Percentiles rank a stretch among this genome's conserved stretches.
phyloP scores from a whole-genome alignment of 352 stramenopile species.

The Pythium folliculosum region DNA sequence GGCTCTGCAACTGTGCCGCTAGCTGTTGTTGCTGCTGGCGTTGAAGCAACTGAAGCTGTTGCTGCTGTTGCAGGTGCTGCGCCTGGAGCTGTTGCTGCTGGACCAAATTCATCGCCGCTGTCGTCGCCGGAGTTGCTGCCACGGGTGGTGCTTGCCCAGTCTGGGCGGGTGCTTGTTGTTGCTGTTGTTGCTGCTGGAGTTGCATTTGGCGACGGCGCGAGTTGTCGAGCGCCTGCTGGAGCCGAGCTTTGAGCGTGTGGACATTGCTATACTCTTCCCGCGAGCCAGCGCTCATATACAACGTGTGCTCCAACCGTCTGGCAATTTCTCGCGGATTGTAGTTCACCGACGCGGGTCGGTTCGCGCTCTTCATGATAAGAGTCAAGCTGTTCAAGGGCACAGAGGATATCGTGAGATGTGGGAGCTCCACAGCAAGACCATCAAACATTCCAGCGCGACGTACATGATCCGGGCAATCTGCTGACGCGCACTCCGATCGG shows the following conservation, averaged over 20 bases:
- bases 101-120: conserved; percentile 20
- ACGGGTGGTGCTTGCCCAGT: background rate
- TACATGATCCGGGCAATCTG: conserved; percentile 91
- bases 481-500: conserved; percentile 72
- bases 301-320: conserved; percentile 76
- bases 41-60: conserved; percentile 32
- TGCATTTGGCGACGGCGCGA: conserved; percentile 76
- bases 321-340: conserved; percentile 90
- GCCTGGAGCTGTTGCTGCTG: conserved; percentile 32
- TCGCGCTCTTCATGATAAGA: conserved; percentile 90
- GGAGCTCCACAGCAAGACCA: background rate
- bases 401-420: background rate
- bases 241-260: conserved; percentile 76
- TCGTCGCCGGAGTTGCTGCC: background rate
- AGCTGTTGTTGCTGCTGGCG: conserved; percentile 74
- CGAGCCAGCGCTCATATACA: conserved; percentile 86
- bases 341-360: conserved; percentile 82
- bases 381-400: conserved; percentile 53
- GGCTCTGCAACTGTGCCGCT: conserved; percentile 67
- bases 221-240: conserved; percentile 87
- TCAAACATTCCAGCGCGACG: conserved; percentile 22
- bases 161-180: conserved; percentile 27
- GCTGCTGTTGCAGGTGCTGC: conserved; percentile 31
- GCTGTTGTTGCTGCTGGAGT: conserved; percentile 50
- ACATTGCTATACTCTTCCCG: conserved; percentile 89